phyloP scores from a whole-genome alignment of 306 rosid species.

The Acmispon strigosus region DNA sequence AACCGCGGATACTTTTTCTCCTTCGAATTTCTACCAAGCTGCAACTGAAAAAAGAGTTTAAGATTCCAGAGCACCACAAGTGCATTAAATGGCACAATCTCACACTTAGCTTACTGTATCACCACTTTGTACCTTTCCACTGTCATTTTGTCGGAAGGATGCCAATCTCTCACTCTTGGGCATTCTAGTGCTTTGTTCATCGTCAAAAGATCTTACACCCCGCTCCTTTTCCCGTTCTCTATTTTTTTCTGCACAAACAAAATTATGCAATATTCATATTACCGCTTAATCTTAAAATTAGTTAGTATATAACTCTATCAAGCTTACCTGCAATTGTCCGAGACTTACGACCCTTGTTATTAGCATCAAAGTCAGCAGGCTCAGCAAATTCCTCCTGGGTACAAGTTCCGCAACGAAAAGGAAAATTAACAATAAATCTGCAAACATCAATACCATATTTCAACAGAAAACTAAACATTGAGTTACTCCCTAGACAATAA shows the following conservation, averaged over 20 bases:
- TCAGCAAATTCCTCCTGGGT: constrained; percentile 72
- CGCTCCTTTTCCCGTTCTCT: constrained; percentile 24
- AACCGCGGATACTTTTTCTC: constrained; percentile 58
- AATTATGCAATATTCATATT: constrained; percentile 5
- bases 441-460: no score
- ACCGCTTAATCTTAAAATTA: neutral
- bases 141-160: constrained; percentile 25
- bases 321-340: constrained; percentile 20
- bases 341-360: constrained; percentile 42
- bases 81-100: constrained; percentile 8
- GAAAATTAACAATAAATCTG: neutral
- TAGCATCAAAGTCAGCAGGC: constrained; percentile 35
- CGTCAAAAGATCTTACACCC: constrained; percentile 28
- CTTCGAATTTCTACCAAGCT: constrained; percentile 45
- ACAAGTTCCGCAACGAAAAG: constrained; percentile 7
- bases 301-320: neutral
- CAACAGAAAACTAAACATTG: no score
- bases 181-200: constrained; percentile 25
- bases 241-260: constrained; percentile 32
- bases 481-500: no score
- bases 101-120: constrained; percentile 9
- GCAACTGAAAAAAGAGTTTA: constrained; percentile 18
- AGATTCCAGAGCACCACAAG: neutral
- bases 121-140: constrained; percentile 50
- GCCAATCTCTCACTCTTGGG: constrained; percentile 26